These are phyloP conservation scores for Fraxinus americana DNA, from an alignment of 257 asterid species.

Conservation along the genomic window DNA sequence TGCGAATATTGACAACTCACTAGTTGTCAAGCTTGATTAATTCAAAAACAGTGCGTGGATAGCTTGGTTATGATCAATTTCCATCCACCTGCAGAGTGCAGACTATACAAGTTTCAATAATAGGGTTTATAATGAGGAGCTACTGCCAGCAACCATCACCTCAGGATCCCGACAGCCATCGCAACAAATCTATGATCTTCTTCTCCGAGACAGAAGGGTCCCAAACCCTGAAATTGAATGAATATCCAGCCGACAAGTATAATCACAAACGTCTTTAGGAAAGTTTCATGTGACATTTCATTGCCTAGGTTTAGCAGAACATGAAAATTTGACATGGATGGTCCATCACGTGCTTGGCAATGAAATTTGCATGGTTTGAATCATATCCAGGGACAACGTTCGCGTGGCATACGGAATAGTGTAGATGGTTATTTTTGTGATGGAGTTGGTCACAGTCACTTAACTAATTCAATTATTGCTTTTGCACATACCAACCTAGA, in stretches of 20 bases:
- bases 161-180: not conserved
- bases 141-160: too few species aligned
- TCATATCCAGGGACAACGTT: not conserved
- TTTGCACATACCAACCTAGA: too few species aligned
- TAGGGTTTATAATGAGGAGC: too few species aligned
- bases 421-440: not conserved
- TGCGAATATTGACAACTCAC: too few species aligned
- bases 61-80: not conserved
- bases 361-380: not conserved
- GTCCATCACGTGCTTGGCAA: conserved; percentile 2
- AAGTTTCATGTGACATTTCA: not conserved
- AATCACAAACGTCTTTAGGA: not conserved
- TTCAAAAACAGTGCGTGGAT: not conserved
- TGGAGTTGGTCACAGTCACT: not conserved
- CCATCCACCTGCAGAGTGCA: not conserved
- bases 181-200: not conserved
- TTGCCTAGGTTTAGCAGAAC: not conserved
- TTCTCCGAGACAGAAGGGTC: not conserved
- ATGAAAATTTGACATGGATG: not conserved
- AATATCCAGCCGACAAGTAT: not conserved
- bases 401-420: not conserved
- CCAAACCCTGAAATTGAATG: not conserved
- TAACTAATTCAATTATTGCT: too few species aligned
- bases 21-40: too few species aligned
- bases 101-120: too few species aligned